Base-by-base conservation (phyloP, 805 yeast genomes). In the Zygotorulaspora florentina region DNA sequence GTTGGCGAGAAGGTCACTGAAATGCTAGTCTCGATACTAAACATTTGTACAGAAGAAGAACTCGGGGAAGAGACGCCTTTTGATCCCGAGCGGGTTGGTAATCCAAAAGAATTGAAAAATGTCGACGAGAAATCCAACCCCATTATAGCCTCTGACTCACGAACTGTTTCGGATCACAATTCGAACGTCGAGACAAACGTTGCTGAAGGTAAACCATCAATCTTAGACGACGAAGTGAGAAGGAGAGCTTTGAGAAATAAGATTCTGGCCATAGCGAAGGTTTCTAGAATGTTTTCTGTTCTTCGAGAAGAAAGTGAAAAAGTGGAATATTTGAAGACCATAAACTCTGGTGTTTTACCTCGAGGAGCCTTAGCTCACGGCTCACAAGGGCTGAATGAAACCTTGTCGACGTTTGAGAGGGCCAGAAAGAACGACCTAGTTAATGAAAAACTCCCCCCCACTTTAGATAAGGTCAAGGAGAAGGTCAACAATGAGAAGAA, bases 1-100 rank as follows among this genome's bases (percentile, higher is more conserved):
- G 97, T 93, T 18, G 98, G 97, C 16, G 96, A 91, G 64, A 87
- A 93, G 61, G 86, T 90, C 44, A 87, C 96, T 11, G 98, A 93
- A 63, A 90, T 91, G 85, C 74, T 91, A 61, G 85, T 88, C 17
- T 79, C 93, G 0, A 86, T 91, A 33, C 75, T 93, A 63, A 91
- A 91, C 65, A 87, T 93, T 46, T 91, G 99, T 70, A 86, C 97
- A 0, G 95, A 90, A 61, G 96, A 91, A 61, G 99, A 91, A 66
- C 74, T 91, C 47, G 91, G 83, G 46, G 87, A 83, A 58, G 91
- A 80, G 13, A 77, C 81, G 0, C 79, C 81, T 20, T 57, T 80
- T 23, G 76, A 75, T 6, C 69, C 69, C 25, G 73, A 65, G 35
- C 61, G 69, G 2, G 37, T 64, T 16, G 53, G 56, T 13, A 66